Conservation (phyloP, 495 filamentous ascomycete genomes). For the Aspergillus heteromorphus region DNA sequence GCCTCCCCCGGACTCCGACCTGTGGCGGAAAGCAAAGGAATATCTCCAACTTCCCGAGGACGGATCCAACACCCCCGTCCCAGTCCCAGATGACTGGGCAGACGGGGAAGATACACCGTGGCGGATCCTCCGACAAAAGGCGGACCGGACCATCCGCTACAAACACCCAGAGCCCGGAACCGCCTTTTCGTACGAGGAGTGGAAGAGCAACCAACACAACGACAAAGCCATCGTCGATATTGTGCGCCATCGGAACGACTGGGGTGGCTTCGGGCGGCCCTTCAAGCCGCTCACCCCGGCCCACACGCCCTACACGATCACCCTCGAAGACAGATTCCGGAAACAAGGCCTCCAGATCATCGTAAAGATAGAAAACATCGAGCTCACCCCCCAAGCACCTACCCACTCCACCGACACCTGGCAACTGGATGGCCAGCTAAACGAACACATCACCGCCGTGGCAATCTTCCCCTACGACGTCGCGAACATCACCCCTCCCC, state of each 20-base stretch:
- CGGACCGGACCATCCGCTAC: neutral
- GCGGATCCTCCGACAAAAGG: neutral
- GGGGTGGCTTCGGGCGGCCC: neutral
- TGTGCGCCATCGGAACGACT: neutral
- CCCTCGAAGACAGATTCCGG: neutral
- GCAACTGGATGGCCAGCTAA: conserved; percentile 2
- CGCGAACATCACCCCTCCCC: conserved; percentile 4
- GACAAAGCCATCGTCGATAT: neutral
- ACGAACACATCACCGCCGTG: conserved; percentile 7
- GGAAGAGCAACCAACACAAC: neutral
- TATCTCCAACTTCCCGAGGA: neutral
- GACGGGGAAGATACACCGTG: neutral
- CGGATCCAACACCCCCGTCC: neutral
- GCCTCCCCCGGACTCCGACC: neutral
- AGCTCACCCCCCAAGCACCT: neutral
- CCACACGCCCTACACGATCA: neutral
- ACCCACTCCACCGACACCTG: neutral
- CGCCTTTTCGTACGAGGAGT: neutral
- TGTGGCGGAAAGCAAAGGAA: neutral
- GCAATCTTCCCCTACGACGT: conserved; percentile 1
- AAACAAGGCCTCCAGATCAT: neutral
- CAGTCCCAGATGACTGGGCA: neutral
- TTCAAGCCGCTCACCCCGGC: neutral
- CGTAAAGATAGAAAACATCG: neutral
- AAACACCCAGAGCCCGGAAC: neutral